A percentile compares a stretch with the other conserved stretches of the same genome.
phyloP scores from a whole-genome alignment of 1,284 basidiomycete species.

The Neotropicomus parvogracilis region DNA sequence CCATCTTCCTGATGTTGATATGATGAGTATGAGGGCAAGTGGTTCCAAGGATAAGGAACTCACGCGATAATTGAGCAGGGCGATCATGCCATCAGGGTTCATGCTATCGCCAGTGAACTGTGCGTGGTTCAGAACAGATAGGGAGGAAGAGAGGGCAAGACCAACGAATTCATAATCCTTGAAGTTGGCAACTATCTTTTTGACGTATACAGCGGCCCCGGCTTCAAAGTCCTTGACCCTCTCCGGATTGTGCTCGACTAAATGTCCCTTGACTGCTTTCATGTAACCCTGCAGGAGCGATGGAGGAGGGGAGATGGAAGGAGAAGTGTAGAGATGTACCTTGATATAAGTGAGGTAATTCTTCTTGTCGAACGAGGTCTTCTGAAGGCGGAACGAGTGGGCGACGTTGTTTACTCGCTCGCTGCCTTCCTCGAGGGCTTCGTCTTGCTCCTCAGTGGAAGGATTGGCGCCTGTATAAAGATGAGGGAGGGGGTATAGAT shows the following conservation, averaged over 20 bases:
- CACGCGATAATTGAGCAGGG: slow-evolving; percentile 81
- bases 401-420: slow-evolving; percentile 86
- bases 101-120: slow-evolving; percentile 86
- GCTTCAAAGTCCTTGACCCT: slow-evolving; percentile 83
- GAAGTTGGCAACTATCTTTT: slow-evolving; percentile 90
- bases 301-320: slow-evolving; percentile 7
- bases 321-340: slow-evolving; percentile 37
- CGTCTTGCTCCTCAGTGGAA: slow-evolving; percentile 85
- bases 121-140: slow-evolving; percentile 15
- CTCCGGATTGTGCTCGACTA: slow-evolving; percentile 60
- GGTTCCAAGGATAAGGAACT: slow-evolving; percentile 21
- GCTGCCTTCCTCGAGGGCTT: slow-evolving; percentile 80
- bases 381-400: slow-evolving; percentile 88
- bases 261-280: slow-evolving; percentile 72
- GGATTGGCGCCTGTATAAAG: slow-evolving; percentile 73
- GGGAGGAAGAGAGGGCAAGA: slow-evolving; percentile 1
- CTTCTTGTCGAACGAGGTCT: slow-evolving; percentile 92
- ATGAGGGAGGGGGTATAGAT: slow-evolving; percentile 5
- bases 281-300: slow-evolving; percentile 61
- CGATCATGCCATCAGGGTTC: slow-evolving; percentile 88
- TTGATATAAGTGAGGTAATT: slow-evolving; percentile 84
- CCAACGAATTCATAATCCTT: slow-evolving; percentile 86
- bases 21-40: slow-evolving; percentile 9
- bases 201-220: slow-evolving; percentile 72
- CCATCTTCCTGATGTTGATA: slow-evolving; percentile 58